Evolutionary conservation across 805 yeast species (phyloP).

Genomic region (Wickerhamomyces bovis): DNA sequence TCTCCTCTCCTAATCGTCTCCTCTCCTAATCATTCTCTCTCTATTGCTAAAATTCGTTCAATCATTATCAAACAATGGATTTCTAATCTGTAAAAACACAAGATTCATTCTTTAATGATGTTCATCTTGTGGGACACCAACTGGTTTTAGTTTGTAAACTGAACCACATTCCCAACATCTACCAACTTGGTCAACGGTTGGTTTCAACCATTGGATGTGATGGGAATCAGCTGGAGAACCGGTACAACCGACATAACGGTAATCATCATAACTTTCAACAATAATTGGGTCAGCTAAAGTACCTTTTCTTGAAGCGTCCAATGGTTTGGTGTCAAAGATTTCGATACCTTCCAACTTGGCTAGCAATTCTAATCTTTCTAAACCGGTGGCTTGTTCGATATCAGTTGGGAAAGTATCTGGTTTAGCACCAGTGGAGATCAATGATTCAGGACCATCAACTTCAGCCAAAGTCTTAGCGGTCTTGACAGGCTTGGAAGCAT

Average conservation of each 20-base stretch:
- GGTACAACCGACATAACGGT: conserved; percentile 95
- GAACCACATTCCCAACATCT: conserved; percentile 99
- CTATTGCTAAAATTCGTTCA: neutral
- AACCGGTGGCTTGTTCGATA: conserved; percentile 95
- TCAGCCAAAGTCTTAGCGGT: conserved; percentile 69
- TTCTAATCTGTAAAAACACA: neutral
- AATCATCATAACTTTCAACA: conserved; percentile 85
- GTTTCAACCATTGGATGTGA: conserved; percentile 86
- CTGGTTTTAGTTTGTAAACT: conserved; percentile 80
- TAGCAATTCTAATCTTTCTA: conserved; percentile 90
- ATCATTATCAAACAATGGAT: neutral
- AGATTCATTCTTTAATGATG: conserved; percentile 21
- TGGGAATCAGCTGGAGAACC: conserved; percentile 95
- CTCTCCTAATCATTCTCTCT: neutral
- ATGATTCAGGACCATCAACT: conserved; percentile 68
- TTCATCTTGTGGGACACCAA: conserved; percentile 72
- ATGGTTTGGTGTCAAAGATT: conserved; percentile 82
- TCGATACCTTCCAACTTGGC: conserved; percentile 96
- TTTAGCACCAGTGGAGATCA: conserved; percentile 88
- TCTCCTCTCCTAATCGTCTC: neutral
- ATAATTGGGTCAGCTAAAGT: conserved; percentile 85
- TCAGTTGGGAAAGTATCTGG: conserved; percentile 87
- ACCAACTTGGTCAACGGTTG: conserved; percentile 72
- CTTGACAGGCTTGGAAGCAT: conserved; percentile 29
- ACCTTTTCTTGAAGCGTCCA: conserved; percentile 84